phyloP scores from a whole-genome alignment of 345 rosid species.

The Euphorbia pulcherrima region DNA sequence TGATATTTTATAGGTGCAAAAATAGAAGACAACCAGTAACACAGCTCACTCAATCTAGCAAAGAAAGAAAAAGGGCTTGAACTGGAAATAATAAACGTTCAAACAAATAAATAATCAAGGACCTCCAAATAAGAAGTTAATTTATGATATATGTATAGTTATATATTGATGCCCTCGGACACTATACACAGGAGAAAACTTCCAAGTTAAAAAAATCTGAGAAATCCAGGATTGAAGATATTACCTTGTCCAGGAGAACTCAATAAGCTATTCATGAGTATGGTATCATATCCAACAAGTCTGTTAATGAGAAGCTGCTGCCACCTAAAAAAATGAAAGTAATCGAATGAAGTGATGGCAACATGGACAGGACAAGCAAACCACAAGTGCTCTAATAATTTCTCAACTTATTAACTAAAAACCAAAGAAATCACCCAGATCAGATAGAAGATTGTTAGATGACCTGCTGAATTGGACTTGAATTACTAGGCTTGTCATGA shows the following conservation, averaged over 20 bases:
- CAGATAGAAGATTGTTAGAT: not conserved
- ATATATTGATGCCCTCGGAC: not conserved
- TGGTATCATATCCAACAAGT: conserved; percentile 99
- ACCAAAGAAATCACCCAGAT: not conserved
- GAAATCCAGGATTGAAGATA: conserved; percentile 15
- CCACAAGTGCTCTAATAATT: not conserved
- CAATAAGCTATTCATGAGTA: conserved; percentile 91
- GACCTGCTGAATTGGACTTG: not conserved
- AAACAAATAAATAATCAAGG: not conserved
- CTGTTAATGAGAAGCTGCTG: conserved; percentile 98
- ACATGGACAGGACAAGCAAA: not conserved
- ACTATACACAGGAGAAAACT: not conserved
- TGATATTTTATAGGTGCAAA: not conserved
- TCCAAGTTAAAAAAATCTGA: not conserved
- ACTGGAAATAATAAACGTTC: not conserved
- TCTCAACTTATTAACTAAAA: not conserved
- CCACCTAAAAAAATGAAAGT: conserved; percentile 64
- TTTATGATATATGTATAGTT: not conserved
- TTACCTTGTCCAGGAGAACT: conserved; percentile 89
- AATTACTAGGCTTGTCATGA: not conserved
- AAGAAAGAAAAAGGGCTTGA: not conserved
- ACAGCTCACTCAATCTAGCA: not conserved
- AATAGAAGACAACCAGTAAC: not conserved
- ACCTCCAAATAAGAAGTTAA: not conserved
- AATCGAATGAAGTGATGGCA: not conserved